A percentile compares a stretch with the other conserved stretches of the same genome.
Conservation (phyloP, 2,329 filamentous ascomycete species). For the Calonectria ilicicola region DNA sequence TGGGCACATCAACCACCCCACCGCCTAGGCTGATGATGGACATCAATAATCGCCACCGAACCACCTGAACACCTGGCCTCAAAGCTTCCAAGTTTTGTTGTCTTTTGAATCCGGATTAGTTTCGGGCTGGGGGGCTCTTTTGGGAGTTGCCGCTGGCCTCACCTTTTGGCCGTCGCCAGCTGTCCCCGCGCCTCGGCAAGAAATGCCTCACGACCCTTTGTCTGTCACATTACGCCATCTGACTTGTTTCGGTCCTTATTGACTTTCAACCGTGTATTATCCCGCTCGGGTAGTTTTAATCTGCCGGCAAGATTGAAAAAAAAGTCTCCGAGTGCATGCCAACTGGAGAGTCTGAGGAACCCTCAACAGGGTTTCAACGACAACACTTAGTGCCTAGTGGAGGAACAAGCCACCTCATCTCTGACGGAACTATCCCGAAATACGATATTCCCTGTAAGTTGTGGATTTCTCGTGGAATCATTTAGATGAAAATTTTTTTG, state of each 20-base stretch:
- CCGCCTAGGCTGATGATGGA: neutral
- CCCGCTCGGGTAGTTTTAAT: neutral
- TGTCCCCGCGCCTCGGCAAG: neutral
- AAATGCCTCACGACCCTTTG: neutral
- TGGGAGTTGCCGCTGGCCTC: neutral
- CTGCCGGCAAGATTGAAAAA: neutral
- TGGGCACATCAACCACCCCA: neutral
- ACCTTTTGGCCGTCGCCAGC: neutral
- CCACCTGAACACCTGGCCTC: neutral
- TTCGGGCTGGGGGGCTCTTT: neutral
- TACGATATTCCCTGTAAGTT: neutral
- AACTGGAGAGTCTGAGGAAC: neutral
- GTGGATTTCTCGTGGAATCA: neutral
- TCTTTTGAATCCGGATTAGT: neutral
- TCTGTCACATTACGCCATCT: neutral
- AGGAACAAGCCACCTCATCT: neutral
- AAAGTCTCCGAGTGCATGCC: neutral
- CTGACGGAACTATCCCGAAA: neutral
- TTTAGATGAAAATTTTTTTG: no score
- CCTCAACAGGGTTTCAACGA: neutral
- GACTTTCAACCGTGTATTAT: neutral
- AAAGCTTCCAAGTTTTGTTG: slow-evolving; percentile 6
- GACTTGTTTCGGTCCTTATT: neutral
- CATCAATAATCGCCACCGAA: slow-evolving; percentile 4
- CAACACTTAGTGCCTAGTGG: no score